These are phyloP conservation scores for Chaetomium fimeti DNA, from an alignment of 495 filamentous ascomycete genomes.

Conservation along the genomic window DNA sequence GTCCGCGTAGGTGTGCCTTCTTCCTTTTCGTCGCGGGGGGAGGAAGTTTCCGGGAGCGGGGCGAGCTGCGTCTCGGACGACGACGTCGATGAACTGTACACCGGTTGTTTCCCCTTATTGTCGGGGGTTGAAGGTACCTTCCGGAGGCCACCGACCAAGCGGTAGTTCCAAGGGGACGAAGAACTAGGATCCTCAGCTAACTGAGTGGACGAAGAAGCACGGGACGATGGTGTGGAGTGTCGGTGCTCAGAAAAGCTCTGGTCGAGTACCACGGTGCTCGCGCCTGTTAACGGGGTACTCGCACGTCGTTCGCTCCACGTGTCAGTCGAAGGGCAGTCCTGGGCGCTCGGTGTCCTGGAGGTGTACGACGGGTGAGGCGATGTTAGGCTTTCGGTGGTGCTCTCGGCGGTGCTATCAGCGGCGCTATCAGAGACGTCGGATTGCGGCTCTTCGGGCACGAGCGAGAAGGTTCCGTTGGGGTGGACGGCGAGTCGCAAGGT, in stretches of 20 bases:
- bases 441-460: constrained; percentile 35
- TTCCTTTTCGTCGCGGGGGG: constrained; percentile 21
- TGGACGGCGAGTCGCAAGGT: constrained; percentile 43
- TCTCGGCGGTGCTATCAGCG: constrained; percentile 23
- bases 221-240: constrained; percentile 33
- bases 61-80: constrained; percentile 39
- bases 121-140: constrained; percentile 54
- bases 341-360: constrained; percentile 44
- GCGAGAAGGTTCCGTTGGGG: constrained; percentile 51
- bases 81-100: constrained; percentile 26
- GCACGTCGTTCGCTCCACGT: constrained; percentile 47
- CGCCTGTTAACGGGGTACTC: constrained; percentile 42
- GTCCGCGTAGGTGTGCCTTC: constrained; percentile 29
- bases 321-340: constrained; percentile 47
- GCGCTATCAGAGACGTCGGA: constrained; percentile 28
- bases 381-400: constrained; percentile 31
- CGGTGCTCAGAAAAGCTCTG: constrained; percentile 38
- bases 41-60: constrained; percentile 41
- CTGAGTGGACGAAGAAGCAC: constrained; percentile 37
- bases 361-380: constrained; percentile 39
- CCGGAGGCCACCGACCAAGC: constrained; percentile 54
- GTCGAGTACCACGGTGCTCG: constrained; percentile 44
- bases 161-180: constrained; percentile 53
- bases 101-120: constrained; percentile 43
- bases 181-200: constrained; percentile 45